Evolutionary conservation across 169 alveolate species (phyloP), one percentile per base, ranked within the genome.

Genomic region (Plasmodium gallinaceum): DNA sequence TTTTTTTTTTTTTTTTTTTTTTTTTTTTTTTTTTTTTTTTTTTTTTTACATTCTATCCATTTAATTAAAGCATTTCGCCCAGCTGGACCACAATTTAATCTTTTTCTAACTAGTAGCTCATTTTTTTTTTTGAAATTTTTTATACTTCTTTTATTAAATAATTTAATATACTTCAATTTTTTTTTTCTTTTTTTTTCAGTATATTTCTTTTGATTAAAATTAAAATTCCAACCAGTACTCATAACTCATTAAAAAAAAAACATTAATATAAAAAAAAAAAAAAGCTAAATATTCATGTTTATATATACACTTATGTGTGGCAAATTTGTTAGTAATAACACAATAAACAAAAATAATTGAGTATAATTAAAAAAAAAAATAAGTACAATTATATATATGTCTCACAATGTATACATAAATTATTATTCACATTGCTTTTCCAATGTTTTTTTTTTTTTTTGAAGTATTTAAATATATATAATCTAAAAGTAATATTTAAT

Each of bases 31-130:
- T 32, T 32, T 32, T 32, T 32, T 70, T 46, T 70, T 32, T 42
- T 70, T 24, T 48, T 54, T 32, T 51, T 72, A 94, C 96, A 94
- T 69, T 94, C 96, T 32, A 94, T 91, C 96, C 96, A 94, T 78
- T 92, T 88, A 65, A 94, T 88, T 66, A 94, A 92, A 18, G 96
- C 91, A 66, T 93, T 75, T 22, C 95, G 57, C 26, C 96, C 96
- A 24, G 95, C 95, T 12, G 96, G 96, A 14, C 96, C 96, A 90
- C 96, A 94, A 88, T 94, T 94, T 62, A 94, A 88, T n/a, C 95
- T 95, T 24, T 71, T 70, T 18, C 48, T 61, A 42, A 71, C 45
- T 9, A 70, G 37, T 32, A 32, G 16, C 24, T 52, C 87, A 60
- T 45, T 42, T 45, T 69, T 57, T 58, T 86, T 26, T 45, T 20